Evolutionary conservation across 2,329 filamentous ascomycete species (phyloP).

Genomic region (Trichoderma koningiopsis): DNA sequence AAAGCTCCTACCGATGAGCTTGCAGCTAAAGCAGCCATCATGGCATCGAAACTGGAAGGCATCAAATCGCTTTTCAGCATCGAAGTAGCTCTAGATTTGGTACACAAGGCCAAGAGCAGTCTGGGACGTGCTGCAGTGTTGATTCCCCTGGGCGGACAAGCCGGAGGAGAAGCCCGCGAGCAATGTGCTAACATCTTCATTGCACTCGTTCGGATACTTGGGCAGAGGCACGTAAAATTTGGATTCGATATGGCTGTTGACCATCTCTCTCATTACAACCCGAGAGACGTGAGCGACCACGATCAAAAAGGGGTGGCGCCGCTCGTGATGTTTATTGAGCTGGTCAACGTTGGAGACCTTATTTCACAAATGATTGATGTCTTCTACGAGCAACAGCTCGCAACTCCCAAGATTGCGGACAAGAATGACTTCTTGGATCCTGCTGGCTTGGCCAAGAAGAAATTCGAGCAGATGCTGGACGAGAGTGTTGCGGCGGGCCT

Average conservation of each 20-base stretch:
- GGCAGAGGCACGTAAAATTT: constrained; percentile 82
- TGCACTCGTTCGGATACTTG: constrained; percentile 77
- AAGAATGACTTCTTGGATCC: constrained; percentile 93
- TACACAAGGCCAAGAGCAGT: constrained; percentile 84
- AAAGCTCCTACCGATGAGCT: constrained; percentile 87
- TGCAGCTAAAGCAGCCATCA: constrained; percentile 94
- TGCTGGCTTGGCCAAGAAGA: constrained; percentile 92
- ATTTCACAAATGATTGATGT: constrained; percentile 99
- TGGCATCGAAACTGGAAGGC: constrained; percentile 91
- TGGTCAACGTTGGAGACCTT: constrained; percentile 96
- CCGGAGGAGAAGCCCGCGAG: constrained; percentile 79
- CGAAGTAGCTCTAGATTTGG: constrained; percentile 86
- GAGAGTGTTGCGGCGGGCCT: constrained; percentile 93
- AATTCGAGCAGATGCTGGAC: constrained; percentile 97
- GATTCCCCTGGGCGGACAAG: constrained; percentile 75
- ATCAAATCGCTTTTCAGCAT: constrained; percentile 96
- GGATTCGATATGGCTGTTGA: constrained; percentile 92
- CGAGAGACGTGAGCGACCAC: constrained; percentile 75
- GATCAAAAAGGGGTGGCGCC: constrained; percentile 78
- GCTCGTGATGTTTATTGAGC: constrained; percentile 90
- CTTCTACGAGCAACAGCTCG: constrained; percentile 95
- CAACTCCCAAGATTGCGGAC: constrained; percentile 79
- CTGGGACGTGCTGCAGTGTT: constrained; percentile 85
- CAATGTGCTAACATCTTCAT: constrained; percentile 92
- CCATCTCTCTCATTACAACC: constrained; percentile 89